These are phyloP conservation scores for Casuarina equisetifolia DNA, from an alignment of 306 rosid species.

Conservation along the genomic window DNA sequence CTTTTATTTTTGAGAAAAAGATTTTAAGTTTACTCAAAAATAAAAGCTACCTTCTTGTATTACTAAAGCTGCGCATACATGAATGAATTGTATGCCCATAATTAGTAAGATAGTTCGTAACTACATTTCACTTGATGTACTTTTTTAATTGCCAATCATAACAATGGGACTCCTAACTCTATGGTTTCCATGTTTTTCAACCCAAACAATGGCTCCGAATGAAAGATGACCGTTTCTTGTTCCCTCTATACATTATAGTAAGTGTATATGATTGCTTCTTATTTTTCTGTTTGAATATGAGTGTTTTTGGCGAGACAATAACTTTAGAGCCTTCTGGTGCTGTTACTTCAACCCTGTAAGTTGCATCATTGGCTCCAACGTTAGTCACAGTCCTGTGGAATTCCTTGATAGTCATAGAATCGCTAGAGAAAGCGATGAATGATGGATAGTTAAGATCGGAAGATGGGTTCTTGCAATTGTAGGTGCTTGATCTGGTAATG, in stretches of 20 bases:
- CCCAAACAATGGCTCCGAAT: constrained; percentile 22
- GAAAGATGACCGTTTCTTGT: neutral
- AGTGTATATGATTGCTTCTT: neutral
- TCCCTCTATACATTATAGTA: neutral
- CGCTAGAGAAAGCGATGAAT: neutral
- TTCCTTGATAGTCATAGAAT: neutral
- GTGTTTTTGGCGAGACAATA: neutral
- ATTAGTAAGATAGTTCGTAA: no score
- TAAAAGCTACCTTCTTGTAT: no score
- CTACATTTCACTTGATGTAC: no score
- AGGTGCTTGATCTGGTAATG: neutral
- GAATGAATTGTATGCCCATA: no score
- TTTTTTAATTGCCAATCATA: no score
- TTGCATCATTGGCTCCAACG: neutral
- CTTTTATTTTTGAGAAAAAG: no score
- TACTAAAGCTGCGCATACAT: no score
- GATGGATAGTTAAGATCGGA: neutral
- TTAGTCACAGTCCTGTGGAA: neutral
- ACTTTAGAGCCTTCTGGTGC: neutral
- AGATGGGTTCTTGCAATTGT: neutral
- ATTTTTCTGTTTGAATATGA: neutral
- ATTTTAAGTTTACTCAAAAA: no score
- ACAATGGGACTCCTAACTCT: constrained; percentile 4
- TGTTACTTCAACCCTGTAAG: neutral
- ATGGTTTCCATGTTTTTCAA: constrained; percentile 2